These are phyloP conservation scores for Trichosanthes truncata DNA, from an alignment of 306 rosid species.

Conservation along the genomic window DNA sequence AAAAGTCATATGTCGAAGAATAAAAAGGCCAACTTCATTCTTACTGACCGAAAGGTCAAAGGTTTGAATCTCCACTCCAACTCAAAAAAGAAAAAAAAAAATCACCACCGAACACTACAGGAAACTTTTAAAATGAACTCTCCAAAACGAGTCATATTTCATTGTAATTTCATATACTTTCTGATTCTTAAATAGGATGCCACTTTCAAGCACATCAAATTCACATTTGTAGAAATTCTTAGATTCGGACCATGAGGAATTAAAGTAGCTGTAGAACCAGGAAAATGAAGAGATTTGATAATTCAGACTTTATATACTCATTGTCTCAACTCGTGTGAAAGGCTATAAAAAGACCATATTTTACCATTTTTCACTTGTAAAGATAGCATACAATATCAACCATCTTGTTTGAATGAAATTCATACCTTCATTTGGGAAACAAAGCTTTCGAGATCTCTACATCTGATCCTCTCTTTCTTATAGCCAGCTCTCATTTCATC, in stretches of 20 bases:
- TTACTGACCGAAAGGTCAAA: background rate
- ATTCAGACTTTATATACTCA: background rate
- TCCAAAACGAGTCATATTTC: background rate
- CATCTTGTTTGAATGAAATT: background rate
- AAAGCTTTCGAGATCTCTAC: slow-evolving; percentile 50
- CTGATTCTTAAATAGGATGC: background rate
- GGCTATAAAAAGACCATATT: background rate
- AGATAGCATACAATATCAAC: background rate
- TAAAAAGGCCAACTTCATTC: background rate
- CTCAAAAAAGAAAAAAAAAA: no score
- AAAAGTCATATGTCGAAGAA: background rate
- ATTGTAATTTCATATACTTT: background rate
- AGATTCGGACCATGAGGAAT: background rate
- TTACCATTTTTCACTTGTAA: slow-evolving; percentile 2
- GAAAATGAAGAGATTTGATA: background rate
- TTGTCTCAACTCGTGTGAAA: background rate
- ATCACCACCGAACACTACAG: background rate
- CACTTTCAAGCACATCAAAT: background rate
- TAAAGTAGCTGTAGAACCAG: background rate
- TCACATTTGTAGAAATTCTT: background rate
- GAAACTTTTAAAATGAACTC: background rate
- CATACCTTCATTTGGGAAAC: slow-evolving; percentile 63
- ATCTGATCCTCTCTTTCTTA: slow-evolving; percentile 60
- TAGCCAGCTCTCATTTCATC: slow-evolving; percentile 48
- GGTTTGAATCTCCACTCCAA: no score